Conservation (phyloP, 805 yeast genomes). For the Kazachstania kunashirensis region DNA sequence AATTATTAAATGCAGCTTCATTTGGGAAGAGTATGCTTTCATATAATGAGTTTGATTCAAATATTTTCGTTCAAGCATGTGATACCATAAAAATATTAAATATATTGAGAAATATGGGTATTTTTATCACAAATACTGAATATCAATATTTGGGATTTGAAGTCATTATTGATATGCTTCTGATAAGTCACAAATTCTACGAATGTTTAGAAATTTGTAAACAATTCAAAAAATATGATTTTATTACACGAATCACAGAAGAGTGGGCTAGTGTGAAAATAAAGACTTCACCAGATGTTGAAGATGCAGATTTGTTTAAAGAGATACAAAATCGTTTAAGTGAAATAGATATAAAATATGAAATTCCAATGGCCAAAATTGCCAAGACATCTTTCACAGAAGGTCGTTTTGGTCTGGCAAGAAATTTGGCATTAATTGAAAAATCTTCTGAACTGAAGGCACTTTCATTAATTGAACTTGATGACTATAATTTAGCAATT, state of each 20-base stretch:
- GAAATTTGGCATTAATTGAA: constrained; percentile 59
- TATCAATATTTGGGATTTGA: constrained; percentile 44
- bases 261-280: constrained; percentile 79
- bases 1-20: constrained; percentile 65
- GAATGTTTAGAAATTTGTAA: constrained; percentile 55
- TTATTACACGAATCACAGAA: constrained; percentile 42
- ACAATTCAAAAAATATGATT: constrained; percentile 36
- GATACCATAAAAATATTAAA: constrained; percentile 59
- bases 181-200: constrained; percentile 49
- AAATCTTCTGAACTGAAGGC: constrained; percentile 48
- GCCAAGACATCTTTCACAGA: constrained; percentile 35
- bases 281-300: constrained; percentile 38
- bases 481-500: constrained; percentile 61
- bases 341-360: constrained; percentile 20
- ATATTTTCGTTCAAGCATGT: constrained; percentile 52
- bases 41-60: constrained; percentile 45
- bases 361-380: constrained; percentile 31
- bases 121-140: constrained; percentile 55
- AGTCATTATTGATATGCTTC: constrained; percentile 45
- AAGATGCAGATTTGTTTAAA: constrained; percentile 51
- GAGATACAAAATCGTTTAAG: constrained; percentile 29
- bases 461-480: constrained; percentile 56
- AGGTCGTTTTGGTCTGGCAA: constrained; percentile 65
- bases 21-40: constrained; percentile 65
- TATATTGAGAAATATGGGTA: constrained; percentile 54